These are phyloP conservation scores for Penicillium diatomitis DNA, from an alignment of 495 filamentous ascomycete species.

Conservation along the genomic window DNA sequence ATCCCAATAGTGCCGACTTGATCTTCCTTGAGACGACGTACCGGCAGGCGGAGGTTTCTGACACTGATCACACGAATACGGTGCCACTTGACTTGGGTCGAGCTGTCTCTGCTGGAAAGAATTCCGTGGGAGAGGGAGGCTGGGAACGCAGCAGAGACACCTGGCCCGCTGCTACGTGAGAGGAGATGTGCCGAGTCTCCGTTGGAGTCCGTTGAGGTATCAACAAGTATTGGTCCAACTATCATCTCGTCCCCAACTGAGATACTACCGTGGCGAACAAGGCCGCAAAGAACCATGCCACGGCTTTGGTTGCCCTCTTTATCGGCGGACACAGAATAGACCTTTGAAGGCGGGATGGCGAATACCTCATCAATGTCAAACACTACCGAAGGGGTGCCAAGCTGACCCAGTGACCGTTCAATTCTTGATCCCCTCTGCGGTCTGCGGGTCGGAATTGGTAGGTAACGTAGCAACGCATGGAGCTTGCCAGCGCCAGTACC, in stretches of 20 bases:
- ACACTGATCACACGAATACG: conserved; percentile 73
- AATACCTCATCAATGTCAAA: conserved; percentile 89
- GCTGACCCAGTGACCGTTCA: conserved; percentile 10
- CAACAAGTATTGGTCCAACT: conserved; percentile 63
- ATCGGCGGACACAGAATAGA: conserved; percentile 29
- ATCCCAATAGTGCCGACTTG: conserved; percentile 90
- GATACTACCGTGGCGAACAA: conserved; percentile 69
- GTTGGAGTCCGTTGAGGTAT: conserved; percentile 18
- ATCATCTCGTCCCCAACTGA: conserved; percentile 70
- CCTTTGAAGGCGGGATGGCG: conserved; percentile 47
- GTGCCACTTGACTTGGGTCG: conserved; percentile 52
- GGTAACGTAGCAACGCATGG: conserved; percentile 68
- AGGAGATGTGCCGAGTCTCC: conserved; percentile 12
- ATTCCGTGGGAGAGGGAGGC: conserved; percentile 21
- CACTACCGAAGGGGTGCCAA: conserved; percentile 40
- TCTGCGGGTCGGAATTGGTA: conserved; percentile 60
- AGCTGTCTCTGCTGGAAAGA: conserved; percentile 19
- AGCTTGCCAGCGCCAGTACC: conserved; percentile 72
- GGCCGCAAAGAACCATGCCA: conserved; percentile 68
- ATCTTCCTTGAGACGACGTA: conserved; percentile 62
- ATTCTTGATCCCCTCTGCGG: conserved; percentile 23
- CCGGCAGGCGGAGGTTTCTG: conserved; percentile 77
- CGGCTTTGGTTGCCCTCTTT: conserved; percentile 31
- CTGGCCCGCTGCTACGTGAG: conserved; percentile 26
- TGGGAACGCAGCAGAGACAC: conserved; percentile 25